Evolutionary conservation across 768 basidiomycete species (phyloP).

Genomic region (Suillus cothurnatus): DNA sequence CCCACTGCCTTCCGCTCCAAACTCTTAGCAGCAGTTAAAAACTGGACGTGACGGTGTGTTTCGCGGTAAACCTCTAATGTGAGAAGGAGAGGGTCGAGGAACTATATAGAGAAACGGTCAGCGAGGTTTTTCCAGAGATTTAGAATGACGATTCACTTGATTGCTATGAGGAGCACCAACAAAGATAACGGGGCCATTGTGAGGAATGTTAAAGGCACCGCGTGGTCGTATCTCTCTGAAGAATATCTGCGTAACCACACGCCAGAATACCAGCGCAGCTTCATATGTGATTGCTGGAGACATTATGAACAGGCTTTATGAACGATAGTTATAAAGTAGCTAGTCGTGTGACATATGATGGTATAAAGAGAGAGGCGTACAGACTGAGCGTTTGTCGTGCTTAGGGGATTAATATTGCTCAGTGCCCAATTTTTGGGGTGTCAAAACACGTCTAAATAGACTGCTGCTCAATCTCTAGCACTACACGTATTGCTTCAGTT

Average conservation of each 20-base stretch:
- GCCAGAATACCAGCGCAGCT: conserved; percentile 81
- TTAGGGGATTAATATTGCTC: conserved; percentile 1
- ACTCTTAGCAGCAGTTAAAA: conserved; percentile 88
- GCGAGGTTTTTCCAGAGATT: conserved; percentile 11
- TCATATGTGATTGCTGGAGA: conserved; percentile 55
- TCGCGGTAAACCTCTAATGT: conserved; percentile 86
- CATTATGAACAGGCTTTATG: conserved; percentile 7
- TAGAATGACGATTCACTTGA: conserved; percentile 52
- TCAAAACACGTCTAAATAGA: not conserved
- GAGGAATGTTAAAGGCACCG: conserved; percentile 93
- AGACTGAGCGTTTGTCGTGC: not conserved
- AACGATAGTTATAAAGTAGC: conserved; percentile 9
- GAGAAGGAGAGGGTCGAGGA: conserved; percentile 88
- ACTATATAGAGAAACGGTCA: conserved; percentile 48
- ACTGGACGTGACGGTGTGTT: conserved; percentile 77
- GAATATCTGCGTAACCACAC: conserved; percentile 87
- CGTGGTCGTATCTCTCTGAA: conserved; percentile 94
- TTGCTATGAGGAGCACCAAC: conserved; percentile 93
- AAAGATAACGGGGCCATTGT: conserved; percentile 88
- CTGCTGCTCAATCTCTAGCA: too few species aligned
- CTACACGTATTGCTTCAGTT: too few species aligned
- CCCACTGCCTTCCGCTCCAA: conserved; percentile 82
- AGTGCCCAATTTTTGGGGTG: not conserved
- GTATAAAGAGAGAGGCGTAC: conserved; percentile 3
- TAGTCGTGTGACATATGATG: conserved; percentile 13